phyloP scores from a whole-genome alignment of 257 asterid genomes.

The Nicotiana paniculata region DNA sequence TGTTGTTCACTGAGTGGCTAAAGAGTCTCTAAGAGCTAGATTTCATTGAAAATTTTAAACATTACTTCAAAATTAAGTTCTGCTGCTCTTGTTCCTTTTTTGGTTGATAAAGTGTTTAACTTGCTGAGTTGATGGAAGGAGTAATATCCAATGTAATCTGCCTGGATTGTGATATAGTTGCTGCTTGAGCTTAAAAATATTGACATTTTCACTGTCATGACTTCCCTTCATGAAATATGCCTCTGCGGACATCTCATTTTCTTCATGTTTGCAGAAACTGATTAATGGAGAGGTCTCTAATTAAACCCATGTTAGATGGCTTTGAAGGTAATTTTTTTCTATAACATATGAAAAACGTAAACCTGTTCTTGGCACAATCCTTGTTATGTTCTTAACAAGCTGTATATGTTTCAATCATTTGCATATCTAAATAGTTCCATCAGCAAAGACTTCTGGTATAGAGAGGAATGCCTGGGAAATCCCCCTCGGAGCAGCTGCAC shows the following conservation, averaged over 20 bases:
- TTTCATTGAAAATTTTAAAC: not conserved
- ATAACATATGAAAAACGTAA: constrained; percentile 3
- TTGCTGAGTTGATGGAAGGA: not conserved
- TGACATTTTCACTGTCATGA: not conserved
- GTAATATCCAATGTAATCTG: not conserved
- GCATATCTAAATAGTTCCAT: constrained; percentile 10
- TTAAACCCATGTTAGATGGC: constrained; percentile 14
- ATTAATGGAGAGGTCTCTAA: constrained; percentile 24
- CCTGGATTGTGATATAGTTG: not conserved
- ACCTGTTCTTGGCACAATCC: constrained; percentile 25
- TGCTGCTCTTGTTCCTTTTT: not conserved
- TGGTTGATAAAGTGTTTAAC: not conserved
- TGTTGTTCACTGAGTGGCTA: not conserved
- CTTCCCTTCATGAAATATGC: not conserved
- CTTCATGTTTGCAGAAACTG: constrained; percentile 5
- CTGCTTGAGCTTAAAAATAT: not conserved
- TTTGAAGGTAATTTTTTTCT: constrained; percentile 19
- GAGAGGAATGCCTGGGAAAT: constrained; percentile 51
- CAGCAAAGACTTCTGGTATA: constrained; percentile 23
- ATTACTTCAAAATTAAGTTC: not conserved
- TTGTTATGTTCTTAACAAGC: not conserved
- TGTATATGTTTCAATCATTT: not conserved
- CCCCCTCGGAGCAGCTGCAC: constrained; percentile 38
- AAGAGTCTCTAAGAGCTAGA: not conserved
- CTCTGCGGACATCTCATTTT: not conserved